Evolutionary conservation across 345 rosid species (phyloP).

Genomic region (Gossypium longicalyx): DNA sequence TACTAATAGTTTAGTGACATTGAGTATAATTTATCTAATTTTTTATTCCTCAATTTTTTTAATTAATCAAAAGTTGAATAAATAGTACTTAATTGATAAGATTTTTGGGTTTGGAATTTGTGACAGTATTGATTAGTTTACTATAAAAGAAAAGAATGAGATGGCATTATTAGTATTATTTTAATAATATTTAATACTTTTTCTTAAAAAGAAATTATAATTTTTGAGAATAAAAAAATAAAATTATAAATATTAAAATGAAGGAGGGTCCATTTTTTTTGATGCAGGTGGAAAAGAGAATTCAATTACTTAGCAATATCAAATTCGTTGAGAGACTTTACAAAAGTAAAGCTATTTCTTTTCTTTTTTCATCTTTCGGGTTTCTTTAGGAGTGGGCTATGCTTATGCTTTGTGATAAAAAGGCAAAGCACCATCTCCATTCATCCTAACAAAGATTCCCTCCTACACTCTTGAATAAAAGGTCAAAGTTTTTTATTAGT

Average conservation of each 20-base stretch:
- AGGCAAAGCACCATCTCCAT: neutral
- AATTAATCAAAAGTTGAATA: too few relatives aligned
- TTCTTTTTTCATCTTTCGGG: neutral
- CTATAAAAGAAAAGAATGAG: neutral
- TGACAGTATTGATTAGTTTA: neutral
- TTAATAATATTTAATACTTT: neutral
- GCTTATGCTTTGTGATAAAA: conserved; percentile 3
- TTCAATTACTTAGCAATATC: neutral
- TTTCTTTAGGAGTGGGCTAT: conserved; percentile 30
- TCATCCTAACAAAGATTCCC: neutral
- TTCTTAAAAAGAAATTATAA: neutral
- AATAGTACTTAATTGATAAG: neutral
- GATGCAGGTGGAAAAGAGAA: neutral
- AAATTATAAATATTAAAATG: neutral
- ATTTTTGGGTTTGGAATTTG: neutral
- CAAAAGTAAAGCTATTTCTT: neutral
- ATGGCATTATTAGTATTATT: neutral
- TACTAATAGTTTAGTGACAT: too few relatives aligned
- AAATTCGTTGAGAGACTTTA: conserved; percentile 15
- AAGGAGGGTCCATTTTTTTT: neutral
- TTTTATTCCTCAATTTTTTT: too few relatives aligned
- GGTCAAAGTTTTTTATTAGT: too few relatives aligned
- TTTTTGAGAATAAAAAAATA: neutral
- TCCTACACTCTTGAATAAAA: neutral
- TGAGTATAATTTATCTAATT: too few relatives aligned